Conservation (phyloP, 2,329 filamentous ascomycete genomes). For the Stachybotrys chlorohalonatus region DNA sequence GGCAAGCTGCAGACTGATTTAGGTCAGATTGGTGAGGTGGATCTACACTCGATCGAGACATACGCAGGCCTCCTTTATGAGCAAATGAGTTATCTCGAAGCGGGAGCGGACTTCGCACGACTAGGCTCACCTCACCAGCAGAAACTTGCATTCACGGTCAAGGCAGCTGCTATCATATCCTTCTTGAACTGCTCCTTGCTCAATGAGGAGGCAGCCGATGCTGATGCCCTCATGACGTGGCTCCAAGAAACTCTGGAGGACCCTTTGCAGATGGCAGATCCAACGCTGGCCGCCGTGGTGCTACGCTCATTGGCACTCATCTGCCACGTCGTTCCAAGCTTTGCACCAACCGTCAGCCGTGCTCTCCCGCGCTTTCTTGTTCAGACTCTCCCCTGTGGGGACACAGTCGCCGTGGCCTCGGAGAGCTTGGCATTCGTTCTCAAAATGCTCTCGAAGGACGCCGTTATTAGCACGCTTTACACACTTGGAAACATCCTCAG, state of each 20-base stretch:
- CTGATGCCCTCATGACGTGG: slow-evolving; percentile 73
- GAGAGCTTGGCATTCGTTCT: slow-evolving; percentile 75
- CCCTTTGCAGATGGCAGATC: slow-evolving; percentile 71
- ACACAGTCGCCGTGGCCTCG: slow-evolving; percentile 69
- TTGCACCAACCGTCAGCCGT: slow-evolving; percentile 67
- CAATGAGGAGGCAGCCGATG: slow-evolving; percentile 72
- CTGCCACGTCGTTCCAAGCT: slow-evolving; percentile 62
- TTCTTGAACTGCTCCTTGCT: slow-evolving; percentile 80
- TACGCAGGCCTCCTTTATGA: slow-evolving; percentile 68
- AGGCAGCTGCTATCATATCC: slow-evolving; percentile 70
- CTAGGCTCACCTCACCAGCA: slow-evolving; percentile 83
- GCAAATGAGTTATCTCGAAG: slow-evolving; percentile 79
- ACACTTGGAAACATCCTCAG: slow-evolving; percentile 93
- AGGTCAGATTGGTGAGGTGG: slow-evolving; percentile 33
- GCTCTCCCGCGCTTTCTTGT: slow-evolving; percentile 82
- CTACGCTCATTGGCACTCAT: slow-evolving; percentile 76
- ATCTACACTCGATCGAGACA: slow-evolving; percentile 48
- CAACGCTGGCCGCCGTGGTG: slow-evolving; percentile 65
- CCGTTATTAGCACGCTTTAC: slow-evolving; percentile 90
- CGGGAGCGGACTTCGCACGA: slow-evolving; percentile 74
- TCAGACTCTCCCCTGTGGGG: slow-evolving; percentile 62
- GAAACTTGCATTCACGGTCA: slow-evolving; percentile 74
- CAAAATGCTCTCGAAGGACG: slow-evolving; percentile 77
- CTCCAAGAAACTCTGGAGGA: slow-evolving; percentile 76
- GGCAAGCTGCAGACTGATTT: slow-evolving; percentile 29